Evolutionary conservation across 2,329 filamentous ascomycete species (phyloP).

Genomic region (Colletotrichum tropicale): DNA sequence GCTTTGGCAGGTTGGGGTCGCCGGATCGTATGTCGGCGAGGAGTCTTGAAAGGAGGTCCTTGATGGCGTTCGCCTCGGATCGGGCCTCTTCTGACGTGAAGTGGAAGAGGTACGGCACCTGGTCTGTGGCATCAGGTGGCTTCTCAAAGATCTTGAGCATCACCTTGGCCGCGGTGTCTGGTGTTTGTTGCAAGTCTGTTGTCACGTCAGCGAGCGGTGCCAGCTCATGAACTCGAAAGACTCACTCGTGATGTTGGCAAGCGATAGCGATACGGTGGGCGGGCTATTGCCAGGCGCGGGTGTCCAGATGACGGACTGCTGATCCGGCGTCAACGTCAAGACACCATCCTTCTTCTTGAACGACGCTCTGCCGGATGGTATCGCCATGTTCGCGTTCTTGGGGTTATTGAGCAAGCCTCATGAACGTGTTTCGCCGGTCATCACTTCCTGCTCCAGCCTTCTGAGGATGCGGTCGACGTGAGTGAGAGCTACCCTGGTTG

Average conservation of each 20-base stretch:
- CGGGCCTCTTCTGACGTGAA: conserved; percentile 85
- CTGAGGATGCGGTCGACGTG: not conserved
- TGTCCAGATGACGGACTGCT: conserved; percentile 80
- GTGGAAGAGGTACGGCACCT: conserved; percentile 81
- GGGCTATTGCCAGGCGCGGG: conserved; percentile 68
- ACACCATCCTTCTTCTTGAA: conserved; percentile 98
- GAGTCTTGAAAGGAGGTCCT: conserved; percentile 79
- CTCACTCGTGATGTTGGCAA: conserved; percentile 84
- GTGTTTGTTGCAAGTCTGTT: conserved; percentile 91
- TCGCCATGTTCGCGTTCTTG: conserved; percentile 50
- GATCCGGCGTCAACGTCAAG: conserved; percentile 76
- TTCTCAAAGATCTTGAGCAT: conserved; percentile 93
- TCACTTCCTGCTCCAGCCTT: not conserved
- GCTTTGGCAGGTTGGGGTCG: conserved; percentile 56
- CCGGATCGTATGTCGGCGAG: conserved; percentile 71
- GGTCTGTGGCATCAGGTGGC: conserved; percentile 58
- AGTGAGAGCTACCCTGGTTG: not conserved
- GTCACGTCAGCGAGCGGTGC: conserved; percentile 16
- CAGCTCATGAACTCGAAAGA: not conserved
- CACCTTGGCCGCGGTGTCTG: conserved; percentile 84
- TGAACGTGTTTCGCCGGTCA: not conserved
- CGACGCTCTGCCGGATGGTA: conserved; percentile 69
- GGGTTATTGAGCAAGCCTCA: not conserved
- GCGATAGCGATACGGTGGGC: conserved; percentile 70
- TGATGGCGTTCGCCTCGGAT: conserved; percentile 83